Evolutionary conservation across 2,329 filamentous ascomycete species (phyloP).

Genomic region (Zelopaecilomyces penicillatus): DNA sequence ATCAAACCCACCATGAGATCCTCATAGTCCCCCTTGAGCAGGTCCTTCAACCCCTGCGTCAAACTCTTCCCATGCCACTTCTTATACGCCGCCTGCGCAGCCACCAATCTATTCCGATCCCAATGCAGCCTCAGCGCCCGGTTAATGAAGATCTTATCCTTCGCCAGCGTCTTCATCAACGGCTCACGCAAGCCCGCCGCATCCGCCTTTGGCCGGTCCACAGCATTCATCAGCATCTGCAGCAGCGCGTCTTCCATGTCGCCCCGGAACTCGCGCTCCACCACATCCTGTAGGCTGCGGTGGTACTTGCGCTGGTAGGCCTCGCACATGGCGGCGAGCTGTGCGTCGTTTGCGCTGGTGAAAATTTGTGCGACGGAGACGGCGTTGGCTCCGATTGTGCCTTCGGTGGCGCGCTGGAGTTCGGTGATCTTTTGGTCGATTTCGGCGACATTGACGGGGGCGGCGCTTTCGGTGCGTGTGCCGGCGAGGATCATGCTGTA

Average conservation of each 20-base stretch:
- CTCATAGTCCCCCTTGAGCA: constrained; percentile 16
- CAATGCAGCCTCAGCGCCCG: constrained; percentile 10
- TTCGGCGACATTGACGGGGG: constrained; percentile 17
- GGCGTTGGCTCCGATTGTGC: constrained; percentile 20
- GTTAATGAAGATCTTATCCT: constrained; percentile 1
- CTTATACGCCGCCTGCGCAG: constrained; percentile 16
- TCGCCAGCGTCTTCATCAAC: constrained; percentile 19
- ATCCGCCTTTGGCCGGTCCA: constrained; percentile 17
- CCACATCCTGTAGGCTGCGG: constrained; percentile 12
- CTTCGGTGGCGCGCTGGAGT: constrained; percentile 25
- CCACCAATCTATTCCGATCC: constrained; percentile 19
- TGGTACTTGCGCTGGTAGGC: constrained; percentile 24
- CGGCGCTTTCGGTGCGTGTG: constrained; percentile 19
- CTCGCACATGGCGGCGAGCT: constrained; percentile 22
- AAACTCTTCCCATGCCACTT: constrained; percentile 9
- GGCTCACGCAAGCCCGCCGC: constrained; percentile 17
- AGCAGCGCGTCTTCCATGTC: constrained; percentile 26
- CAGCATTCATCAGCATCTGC: constrained; percentile 18
- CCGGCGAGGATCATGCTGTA: constrained; percentile 26
- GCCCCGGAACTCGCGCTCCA: constrained; percentile 11
- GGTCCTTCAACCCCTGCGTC: constrained; percentile 12
- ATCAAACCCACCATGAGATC: constrained; percentile 16
- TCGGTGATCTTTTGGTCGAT: constrained; percentile 26
- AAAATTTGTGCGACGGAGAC: constrained; percentile 23
- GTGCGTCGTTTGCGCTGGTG: constrained; percentile 20